Evolutionary conservation across 305 asterid species (phyloP), one percentile per base, ranked within the genome.

Genomic region (Fraxinus xanthoxyloides): DNA sequence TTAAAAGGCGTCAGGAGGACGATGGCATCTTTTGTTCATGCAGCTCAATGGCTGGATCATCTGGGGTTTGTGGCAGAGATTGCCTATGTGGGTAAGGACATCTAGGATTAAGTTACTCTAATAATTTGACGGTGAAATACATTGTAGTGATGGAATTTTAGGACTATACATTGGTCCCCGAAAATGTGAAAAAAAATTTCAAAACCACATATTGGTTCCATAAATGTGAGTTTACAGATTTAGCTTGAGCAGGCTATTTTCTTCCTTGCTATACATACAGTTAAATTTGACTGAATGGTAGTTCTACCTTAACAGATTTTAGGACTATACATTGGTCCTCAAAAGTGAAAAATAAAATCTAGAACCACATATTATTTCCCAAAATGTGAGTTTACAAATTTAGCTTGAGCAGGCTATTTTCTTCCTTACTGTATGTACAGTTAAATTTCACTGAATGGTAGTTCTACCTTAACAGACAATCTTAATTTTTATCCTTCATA

Each of bases 21-120:
- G 98, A 94, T 88, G 98, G 97, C 80, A 94, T 93, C 82, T 94
- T 86, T 81, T 96, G 99, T 88, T 85, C 96, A 83, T 96, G 99
- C 94, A 87, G 89, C 88, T 87, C 94, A 28, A 77, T 90, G 17
- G 59, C 88, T 77, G 99, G 90, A 84, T 85, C 97, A 82, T 87
- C 95, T 65, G 94, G 88, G 56, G 94, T 88, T 77, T 96, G 99
- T 87, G 94, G 89, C 83, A 88, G 86, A 88, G 95, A 94, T 90
- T 94, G 99, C 92, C 95, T 88, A 63, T 96, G 98, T 89, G 85
- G 98, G 99, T 96, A 86, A 86, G 92, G 83, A 80, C 32, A 34
- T 56, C 77, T 80, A 81, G 43, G 46, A 76, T 81, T 69, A 80
- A 72, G 31, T 77, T 72, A 73, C 26, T 31, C 80, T 70, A 34